A percentile compares a stretch with the other conserved stretches of the same genome.
phyloP scores from a whole-genome alignment of 2,329 filamentous ascomycete species.

The Neonectria neomacrospora region DNA sequence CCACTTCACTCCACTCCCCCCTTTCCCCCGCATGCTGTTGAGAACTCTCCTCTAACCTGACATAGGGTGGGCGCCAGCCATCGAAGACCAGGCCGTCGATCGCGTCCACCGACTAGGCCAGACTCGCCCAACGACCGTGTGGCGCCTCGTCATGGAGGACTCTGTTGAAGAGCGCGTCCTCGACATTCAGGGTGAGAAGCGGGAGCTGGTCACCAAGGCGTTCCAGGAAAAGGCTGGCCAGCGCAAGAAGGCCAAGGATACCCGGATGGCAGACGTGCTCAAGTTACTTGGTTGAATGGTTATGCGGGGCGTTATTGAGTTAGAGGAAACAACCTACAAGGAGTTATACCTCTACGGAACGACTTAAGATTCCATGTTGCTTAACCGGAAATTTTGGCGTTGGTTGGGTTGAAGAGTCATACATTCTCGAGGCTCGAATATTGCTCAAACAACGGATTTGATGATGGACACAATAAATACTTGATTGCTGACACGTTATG shows the following conservation, averaged over 20 bases:
- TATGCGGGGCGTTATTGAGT: neutral
- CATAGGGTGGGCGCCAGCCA: slow-evolving; percentile 86
- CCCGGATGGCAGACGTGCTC: slow-evolving; percentile 65
- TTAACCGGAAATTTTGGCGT: neutral
- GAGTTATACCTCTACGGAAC: neutral
- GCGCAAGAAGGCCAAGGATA: slow-evolving; percentile 65
- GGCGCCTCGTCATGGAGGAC: slow-evolving; percentile 82
- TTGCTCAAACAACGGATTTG: neutral
- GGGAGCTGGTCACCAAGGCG: slow-evolving; percentile 79
- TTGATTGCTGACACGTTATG: neutral
- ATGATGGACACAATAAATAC: neutral
- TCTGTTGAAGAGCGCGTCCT: slow-evolving; percentile 86
- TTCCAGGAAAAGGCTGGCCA: slow-evolving; percentile 75
- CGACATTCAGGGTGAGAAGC: slow-evolving; percentile 81
- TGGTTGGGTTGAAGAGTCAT: neutral
- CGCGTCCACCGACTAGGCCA: slow-evolving; percentile 89
- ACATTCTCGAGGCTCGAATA: neutral
- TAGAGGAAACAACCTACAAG: neutral
- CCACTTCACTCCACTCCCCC: neutral
- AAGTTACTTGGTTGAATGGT: slow-evolving; percentile 55
- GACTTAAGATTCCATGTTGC: neutral
- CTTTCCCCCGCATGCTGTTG: neutral
- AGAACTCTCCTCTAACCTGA: slow-evolving; percentile 21
- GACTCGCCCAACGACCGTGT: slow-evolving; percentile 80
- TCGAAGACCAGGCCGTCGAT: slow-evolving; percentile 92